These are phyloP conservation scores for Aspergillus awamori DNA, from an alignment of 2,329 filamentous ascomycete genomes.

Conservation along the genomic window DNA sequence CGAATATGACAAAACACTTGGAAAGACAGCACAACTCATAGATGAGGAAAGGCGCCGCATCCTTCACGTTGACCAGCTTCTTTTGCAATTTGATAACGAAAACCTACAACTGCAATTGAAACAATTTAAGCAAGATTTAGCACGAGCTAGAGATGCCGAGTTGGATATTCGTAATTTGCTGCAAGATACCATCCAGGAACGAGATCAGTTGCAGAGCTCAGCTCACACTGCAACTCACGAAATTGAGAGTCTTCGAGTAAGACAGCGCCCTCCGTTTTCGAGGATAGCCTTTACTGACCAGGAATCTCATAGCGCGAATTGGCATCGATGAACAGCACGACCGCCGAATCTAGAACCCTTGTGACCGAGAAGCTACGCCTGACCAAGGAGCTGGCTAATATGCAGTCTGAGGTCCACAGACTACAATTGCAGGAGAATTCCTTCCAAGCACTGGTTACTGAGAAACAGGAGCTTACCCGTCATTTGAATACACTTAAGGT, in stretches of 20 bases:
- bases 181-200: constrained; percentile 53
- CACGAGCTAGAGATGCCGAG: constrained; percentile 51
- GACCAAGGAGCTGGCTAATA: constrained; percentile 59
- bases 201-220: constrained; percentile 29
- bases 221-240: constrained; percentile 57
- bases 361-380: constrained; percentile 67
- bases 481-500: constrained; percentile 77
- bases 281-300: constrained; percentile 1
- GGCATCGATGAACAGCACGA: constrained; percentile 66
- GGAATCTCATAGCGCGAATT: constrained; percentile 64
- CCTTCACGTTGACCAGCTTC: constrained; percentile 67
- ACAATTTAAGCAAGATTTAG: constrained; percentile 58
- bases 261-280: constrained; percentile 25
- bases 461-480: constrained; percentile 78
- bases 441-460: constrained; percentile 70
- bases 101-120: constrained; percentile 67
- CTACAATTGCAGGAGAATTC: constrained; percentile 60
- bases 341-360: constrained; percentile 70
- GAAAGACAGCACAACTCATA: constrained; percentile 67
- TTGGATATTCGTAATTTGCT: constrained; percentile 51
- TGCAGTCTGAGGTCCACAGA: constrained; percentile 66
- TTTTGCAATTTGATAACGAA: constrained; percentile 76
- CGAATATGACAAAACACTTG: constrained; percentile 67
- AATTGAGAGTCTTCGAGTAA: constrained; percentile 59
- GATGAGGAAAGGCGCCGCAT: constrained; percentile 76